These are phyloP conservation scores for Lactifluus subvellereus DNA, from an alignment of 768 basidiomycete species.

Conservation along the genomic window DNA sequence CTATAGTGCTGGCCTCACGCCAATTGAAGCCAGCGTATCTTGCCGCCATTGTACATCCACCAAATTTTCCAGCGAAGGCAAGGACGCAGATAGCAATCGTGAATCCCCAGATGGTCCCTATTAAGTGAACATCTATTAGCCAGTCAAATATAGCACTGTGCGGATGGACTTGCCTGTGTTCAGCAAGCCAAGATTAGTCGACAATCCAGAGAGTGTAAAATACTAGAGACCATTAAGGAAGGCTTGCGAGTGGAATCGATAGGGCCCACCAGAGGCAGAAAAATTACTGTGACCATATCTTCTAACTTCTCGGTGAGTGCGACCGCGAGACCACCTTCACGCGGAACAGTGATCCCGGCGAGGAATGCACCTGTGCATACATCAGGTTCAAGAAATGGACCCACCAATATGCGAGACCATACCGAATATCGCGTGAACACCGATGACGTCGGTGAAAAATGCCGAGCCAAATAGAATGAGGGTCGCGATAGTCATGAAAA, in stretches of 20 bases:
- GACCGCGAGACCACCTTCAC: conserved; percentile 82
- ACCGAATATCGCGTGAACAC: conserved; percentile 90
- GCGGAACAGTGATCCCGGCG: conserved; percentile 74
- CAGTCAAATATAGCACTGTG: not conserved
- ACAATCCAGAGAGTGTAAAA: conserved; percentile 87
- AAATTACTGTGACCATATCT: conserved; percentile 87
- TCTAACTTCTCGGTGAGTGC: conserved; percentile 94
- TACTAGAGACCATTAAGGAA: conserved; percentile 45
- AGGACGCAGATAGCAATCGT: conserved; percentile 71
- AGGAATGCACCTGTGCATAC: conserved; percentile 65
- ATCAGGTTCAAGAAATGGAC: not conserved
- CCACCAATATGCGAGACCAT: conserved; percentile 11
- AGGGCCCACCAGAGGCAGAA: conserved; percentile 68
- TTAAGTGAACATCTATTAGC: not conserved
- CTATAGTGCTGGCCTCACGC: conserved; percentile 80
- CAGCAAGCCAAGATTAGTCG: conserved; percentile 81
- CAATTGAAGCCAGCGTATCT: conserved; percentile 61
- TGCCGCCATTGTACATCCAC: conserved; percentile 73
- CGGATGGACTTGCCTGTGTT: conserved; percentile 50
- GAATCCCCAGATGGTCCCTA: conserved; percentile 83
- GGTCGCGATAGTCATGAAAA: conserved; percentile 84
- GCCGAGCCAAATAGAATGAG: conserved; percentile 78
- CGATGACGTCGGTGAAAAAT: conserved; percentile 91
- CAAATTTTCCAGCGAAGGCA: conserved; percentile 86
- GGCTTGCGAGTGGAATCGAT: not conserved